Conservation (phyloP, 164 flowering plant genomes). For the Taxillus chinensis region DNA sequence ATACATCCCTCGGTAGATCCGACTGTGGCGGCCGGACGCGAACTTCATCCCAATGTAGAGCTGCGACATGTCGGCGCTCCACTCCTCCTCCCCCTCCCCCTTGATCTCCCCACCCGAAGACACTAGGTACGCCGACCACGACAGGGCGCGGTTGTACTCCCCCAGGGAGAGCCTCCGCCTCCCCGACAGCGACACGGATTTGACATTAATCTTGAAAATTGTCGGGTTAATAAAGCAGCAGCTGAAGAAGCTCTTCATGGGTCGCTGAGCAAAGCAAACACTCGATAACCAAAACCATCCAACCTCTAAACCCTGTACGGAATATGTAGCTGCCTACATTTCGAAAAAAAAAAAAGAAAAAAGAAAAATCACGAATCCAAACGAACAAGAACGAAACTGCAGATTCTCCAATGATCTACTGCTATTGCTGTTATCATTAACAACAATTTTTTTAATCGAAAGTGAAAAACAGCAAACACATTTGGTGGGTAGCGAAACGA, state of each 20-base stretch:
- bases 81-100: slow-evolving; percentile 59
- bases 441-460: no score
- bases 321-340: no score
- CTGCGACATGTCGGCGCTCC: slow-evolving; percentile 88
- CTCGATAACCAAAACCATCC: slow-evolving; percentile 7
- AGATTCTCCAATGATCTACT: no score
- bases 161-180: slow-evolving; percentile 57
- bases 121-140: slow-evolving; percentile 82
- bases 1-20: slow-evolving; percentile 72
- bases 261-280: background rate
- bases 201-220: slow-evolving; percentile 29
- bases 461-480: no score
- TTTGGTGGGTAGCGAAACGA: no score
- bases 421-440: no score
- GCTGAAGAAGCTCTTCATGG: slow-evolving; percentile 54
- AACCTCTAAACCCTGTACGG: background rate
- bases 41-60: slow-evolving; percentile 59
- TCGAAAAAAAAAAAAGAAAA: no score
- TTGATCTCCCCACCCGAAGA: slow-evolving; percentile 67
- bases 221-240: slow-evolving; percentile 32
- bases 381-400: no score
- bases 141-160: slow-evolving; percentile 63
- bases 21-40: slow-evolving; percentile 72
- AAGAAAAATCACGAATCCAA: no score
- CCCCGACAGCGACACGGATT: slow-evolving; percentile 10